Base-by-base conservation (phyloP, 345 rosid species). In the Anacardium occidentale region DNA sequence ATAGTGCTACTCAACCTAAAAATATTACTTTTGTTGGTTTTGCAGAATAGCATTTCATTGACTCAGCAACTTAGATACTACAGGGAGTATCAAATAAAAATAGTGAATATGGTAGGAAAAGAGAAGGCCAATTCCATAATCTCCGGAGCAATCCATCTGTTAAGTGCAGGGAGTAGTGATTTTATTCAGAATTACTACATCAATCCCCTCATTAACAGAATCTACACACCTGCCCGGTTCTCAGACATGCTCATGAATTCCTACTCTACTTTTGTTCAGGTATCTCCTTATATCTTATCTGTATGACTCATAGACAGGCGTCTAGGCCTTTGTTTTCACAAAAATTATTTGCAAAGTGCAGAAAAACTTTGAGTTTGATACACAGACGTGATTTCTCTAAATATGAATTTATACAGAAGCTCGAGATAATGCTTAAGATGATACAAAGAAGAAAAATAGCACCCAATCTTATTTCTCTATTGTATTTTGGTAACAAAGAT, bases 131-230 rank as follows among this genome's bases (percentile, higher is more conserved):
- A 64, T 52, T 54, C 56, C 62, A 78, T 90, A 71, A 83, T 89
- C 82, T 82, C 97, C 0, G 73, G 81, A 14, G 89, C 80, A 63
- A 85, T 94, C 79, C 95, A 94, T 80, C 89, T 94, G 62, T 78
- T 94, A 71, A 90, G 91, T 32, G 93, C 95, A 7, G 98, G 98
- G 51, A 89, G 83, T 81, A 92, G 98, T 78, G 98, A 94, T 80
- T 92, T 83, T 79, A 76, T 94, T 80, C 98, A 94, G 85, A 90
- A 94, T 81, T 94, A 90, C 83, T 92, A 92, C 79, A 61, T 94
- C 73, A 82, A 86, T 77, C 92, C 94, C 63, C 59, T 87, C 40
- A 85, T 92, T 62, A 87, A 79, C 62, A 44, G 77, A 75, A 14
- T 75, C 58, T 80, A 87, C 83, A 64, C 95, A 57, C 82, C 86